Base-by-base conservation (phyloP, 2,329 filamentous ascomycete genomes). In the Pseudogymnoascus sp. region DNA sequence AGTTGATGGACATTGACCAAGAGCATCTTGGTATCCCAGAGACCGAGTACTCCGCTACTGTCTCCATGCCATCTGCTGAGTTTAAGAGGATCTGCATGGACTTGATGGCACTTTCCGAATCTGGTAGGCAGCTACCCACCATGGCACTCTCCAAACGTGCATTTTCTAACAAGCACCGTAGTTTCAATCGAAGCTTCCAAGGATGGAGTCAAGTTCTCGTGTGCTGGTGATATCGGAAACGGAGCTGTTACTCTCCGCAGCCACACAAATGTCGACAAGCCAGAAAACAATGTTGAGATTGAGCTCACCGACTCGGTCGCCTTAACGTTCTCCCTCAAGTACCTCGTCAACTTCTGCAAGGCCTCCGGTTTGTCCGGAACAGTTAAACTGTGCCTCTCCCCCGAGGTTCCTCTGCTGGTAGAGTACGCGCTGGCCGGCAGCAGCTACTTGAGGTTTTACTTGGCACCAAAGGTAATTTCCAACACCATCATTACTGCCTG, bases 1-100 rank as follows among this genome's bases (percentile, higher is more conserved):
- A 99, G 84, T 87, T 99, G 76, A 99, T 99, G 95, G 95, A 99
- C 76, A 99, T 99, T 77, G 95, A 99, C 79, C 96, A 99, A 81
- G 95, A 99, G 83, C 95, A 99, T 77, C 81, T 99, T 78, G 95
- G 95, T 67, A 99, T 99, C 72, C 95, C 95, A 14, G 93, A 99
- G 72, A 99, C 96, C n/a, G 95, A 99, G 73, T 99, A 99, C 74
- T 89, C 92, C 40, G 90, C 95, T 59, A 95, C 90, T 16, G 90
- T 99, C 68, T 81, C 84, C 62, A 92, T 99, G 91, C 93, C 95
- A 13, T 86, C 90, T 35, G 76, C 81, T 59, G 95, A 99, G 79
- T 97, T 99, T 79, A 89, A 91, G 79, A 89, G 93, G 71, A 99
- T 99, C 77, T 96, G 91, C 80, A 87, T 90, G 67, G 96, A 99